phyloP scores from a whole-genome alignment of 1,139 yeast genomes.

The Lodderomyces oxycetoniae region DNA sequence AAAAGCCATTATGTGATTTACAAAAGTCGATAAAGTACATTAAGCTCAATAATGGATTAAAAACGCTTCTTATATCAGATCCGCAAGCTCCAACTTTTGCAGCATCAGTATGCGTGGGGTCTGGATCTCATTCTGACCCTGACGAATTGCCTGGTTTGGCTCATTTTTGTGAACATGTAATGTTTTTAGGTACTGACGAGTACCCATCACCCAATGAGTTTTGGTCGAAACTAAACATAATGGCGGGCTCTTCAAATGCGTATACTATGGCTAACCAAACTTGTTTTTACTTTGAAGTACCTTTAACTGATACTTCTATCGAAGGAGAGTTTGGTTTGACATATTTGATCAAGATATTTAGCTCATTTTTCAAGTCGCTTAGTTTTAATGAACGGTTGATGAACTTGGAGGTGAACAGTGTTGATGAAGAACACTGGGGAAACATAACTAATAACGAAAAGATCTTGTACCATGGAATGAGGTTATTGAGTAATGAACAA shows the following conservation, averaged over 20 bases:
- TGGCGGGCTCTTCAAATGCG: conserved; percentile 62
- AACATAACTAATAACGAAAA: conserved; percentile 43
- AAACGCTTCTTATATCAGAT: conserved; percentile 52
- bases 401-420: conserved; percentile 50
- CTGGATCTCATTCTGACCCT: conserved; percentile 66
- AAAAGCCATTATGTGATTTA: conserved; percentile 29
- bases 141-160: conserved; percentile 55
- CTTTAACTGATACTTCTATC: conserved; percentile 29
- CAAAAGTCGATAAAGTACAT: conserved; percentile 39
- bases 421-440: conserved; percentile 58
- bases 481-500: conserved; percentile 38
- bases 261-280: conserved; percentile 64
- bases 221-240: conserved; percentile 35
- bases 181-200: conserved; percentile 52
- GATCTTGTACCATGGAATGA: conserved; percentile 53
- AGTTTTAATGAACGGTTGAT: conserved; percentile 37
- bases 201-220: conserved; percentile 47
- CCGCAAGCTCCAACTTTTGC: conserved; percentile 46
- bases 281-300: conserved; percentile 56
- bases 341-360: conserved; percentile 43
- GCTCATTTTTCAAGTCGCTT: conserved; percentile 40
- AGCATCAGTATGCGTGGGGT: conserved; percentile 44
- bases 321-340: conserved; percentile 36
- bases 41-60: conserved; percentile 48
- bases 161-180: conserved; percentile 69